A percentile compares a stretch with the other conserved stretches of the same genome.
Evolutionary conservation across 1,139 yeast genomes (phyloP).

Genomic region (Taiozyma onychis): DNA sequence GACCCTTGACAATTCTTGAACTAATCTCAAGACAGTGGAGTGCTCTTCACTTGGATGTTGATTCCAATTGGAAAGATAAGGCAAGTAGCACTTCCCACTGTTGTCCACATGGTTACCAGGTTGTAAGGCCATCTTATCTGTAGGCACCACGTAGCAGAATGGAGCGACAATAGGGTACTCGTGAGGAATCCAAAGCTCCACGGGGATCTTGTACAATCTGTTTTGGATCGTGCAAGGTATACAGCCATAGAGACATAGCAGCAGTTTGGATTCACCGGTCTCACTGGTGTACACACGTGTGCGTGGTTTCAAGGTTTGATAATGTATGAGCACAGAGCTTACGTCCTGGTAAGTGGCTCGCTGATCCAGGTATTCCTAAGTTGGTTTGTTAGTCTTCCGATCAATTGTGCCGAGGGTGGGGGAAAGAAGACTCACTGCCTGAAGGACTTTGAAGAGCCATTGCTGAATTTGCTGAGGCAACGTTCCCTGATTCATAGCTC

Average conservation of each 20-base stretch:
- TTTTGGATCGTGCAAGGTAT: conserved; percentile 32
- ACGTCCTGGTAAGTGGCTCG: conserved; percentile 54
- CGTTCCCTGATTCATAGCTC: not conserved
- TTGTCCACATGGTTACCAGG: conserved; percentile 68
- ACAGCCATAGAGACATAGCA: conserved; percentile 62
- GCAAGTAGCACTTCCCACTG: conserved; percentile 73
- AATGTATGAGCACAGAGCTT: conserved; percentile 44
- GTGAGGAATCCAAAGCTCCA: conserved; percentile 74
- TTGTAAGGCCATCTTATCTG: conserved; percentile 40
- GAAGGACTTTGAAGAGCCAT: conserved; percentile 44
- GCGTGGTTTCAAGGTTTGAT: conserved; percentile 53
- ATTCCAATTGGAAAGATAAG: conserved; percentile 58
- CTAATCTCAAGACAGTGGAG: conserved; percentile 24
- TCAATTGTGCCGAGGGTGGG: not conserved
- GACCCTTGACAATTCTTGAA: conserved; percentile 33
- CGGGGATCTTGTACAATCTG: conserved; percentile 40
- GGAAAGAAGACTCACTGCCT: conserved; percentile 32
- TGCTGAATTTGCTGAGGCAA: conserved; percentile 42
- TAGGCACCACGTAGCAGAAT: conserved; percentile 50
- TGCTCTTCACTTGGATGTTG: not conserved
- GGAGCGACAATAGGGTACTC: conserved; percentile 65
- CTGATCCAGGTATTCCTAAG: conserved; percentile 39
- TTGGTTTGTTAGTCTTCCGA: not conserved
- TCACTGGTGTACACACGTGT: conserved; percentile 65
- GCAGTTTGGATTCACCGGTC: conserved; percentile 51